Evolutionary conservation across 495 filamentous ascomycete species (phyloP).

Genomic region (Hyaloscypha finlandica): DNA sequence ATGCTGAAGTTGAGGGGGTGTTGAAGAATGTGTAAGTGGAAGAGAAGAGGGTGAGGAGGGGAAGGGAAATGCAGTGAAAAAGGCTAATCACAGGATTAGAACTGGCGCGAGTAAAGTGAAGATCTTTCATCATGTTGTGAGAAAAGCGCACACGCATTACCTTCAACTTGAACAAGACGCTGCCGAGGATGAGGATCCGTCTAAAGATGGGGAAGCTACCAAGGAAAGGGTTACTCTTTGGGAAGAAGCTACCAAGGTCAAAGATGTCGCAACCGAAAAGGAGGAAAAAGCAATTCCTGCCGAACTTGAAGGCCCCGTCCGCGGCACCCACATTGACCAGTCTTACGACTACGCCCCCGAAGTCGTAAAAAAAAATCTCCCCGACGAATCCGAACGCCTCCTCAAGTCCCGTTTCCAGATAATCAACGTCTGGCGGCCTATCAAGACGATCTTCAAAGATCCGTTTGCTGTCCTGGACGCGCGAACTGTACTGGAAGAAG

Average conservation of each 20-base stretch:
- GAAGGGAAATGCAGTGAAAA: neutral
- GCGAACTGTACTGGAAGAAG: constrained; percentile 44
- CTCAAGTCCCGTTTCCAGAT: constrained; percentile 59
- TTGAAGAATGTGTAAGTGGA: constrained; percentile 56
- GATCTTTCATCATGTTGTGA: constrained; percentile 78
- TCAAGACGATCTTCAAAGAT: constrained; percentile 57
- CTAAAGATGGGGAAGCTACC: too few species aligned
- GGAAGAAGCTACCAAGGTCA: too few species aligned
- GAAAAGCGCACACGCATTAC: constrained; percentile 44
- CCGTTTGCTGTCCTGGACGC: constrained; percentile 55
- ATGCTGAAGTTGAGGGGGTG: constrained; percentile 65
- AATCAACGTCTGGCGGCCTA: constrained; percentile 70
- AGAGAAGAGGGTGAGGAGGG: neutral
- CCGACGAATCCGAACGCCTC: constrained; percentile 32
- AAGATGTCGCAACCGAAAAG: too few species aligned
- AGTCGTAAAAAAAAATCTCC: constrained; percentile 43
- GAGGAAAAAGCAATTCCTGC: neutral
- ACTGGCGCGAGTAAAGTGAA: constrained; percentile 57
- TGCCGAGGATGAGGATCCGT: neutral
- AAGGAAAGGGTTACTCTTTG: too few species aligned
- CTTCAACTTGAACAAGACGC: neutral
- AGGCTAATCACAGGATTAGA: constrained; percentile 10
- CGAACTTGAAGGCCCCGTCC: constrained; percentile 60
- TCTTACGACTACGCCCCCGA: constrained; percentile 58
- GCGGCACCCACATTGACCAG: constrained; percentile 73